Conservation (phyloP, 306 rosid genomes). For the Quercus suber region DNA sequence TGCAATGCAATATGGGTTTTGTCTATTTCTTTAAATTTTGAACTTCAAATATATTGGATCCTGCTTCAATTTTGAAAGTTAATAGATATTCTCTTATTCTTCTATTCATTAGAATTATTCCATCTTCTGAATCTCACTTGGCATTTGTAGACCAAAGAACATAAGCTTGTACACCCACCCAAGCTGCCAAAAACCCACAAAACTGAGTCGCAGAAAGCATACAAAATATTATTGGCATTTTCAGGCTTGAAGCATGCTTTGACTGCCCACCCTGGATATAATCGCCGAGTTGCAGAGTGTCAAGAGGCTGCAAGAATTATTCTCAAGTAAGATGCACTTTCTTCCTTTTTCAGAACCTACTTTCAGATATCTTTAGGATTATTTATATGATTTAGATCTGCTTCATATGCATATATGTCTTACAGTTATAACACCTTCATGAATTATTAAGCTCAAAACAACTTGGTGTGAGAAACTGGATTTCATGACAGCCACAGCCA, state of each 20-base stretch:
- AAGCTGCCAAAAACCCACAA: conserved; percentile 30
- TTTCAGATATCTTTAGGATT: background rate
- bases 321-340: conserved; percentile 48
- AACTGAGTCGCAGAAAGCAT: conserved; percentile 38
- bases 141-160: conserved; percentile 69
- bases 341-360: background rate
- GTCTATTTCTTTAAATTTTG: background rate
- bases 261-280: conserved; percentile 79
- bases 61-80: conserved; percentile 6
- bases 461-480: background rate
- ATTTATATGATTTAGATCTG: background rate
- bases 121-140: conserved; percentile 28
- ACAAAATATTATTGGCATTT: conserved; percentile 78
- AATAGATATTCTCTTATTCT: background rate
- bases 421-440: no score
- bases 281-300: conserved; percentile 83
- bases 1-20: background rate
- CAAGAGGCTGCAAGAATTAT: conserved; percentile 81
- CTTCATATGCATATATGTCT: background rate
- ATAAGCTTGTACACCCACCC: conserved; percentile 56
- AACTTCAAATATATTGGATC: background rate
- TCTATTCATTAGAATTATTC: conserved; percentile 12
- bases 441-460: background rate
- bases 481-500: background rate
- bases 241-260: conserved; percentile 91